A percentile compares a stretch with the other conserved stretches of the same genome.
phyloP scores from a whole-genome alignment of 345 rosid genomes.

The Eucalyptus cladocalyx region DNA sequence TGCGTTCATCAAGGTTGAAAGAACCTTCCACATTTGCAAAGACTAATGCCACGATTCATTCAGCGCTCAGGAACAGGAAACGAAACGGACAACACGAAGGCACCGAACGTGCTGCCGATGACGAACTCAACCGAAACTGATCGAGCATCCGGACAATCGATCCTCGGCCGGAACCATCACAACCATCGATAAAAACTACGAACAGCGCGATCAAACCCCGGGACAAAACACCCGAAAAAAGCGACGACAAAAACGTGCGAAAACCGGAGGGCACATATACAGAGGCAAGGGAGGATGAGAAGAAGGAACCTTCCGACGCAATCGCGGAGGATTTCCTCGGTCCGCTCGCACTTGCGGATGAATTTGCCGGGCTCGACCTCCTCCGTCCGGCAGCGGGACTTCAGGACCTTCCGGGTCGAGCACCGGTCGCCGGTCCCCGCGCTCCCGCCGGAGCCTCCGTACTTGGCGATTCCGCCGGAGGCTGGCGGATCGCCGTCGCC shows the following conservation, averaged over 20 bases:
- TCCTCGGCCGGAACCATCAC: neutral
- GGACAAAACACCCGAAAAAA: neutral
- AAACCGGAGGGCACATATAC: neutral
- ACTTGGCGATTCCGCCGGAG: neutral
- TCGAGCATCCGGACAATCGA: neutral
- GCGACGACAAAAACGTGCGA: neutral
- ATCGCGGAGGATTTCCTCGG: slow-evolving; percentile 57
- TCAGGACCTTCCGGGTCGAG: slow-evolving; percentile 49
- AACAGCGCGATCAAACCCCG: neutral
- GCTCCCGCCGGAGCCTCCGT: neutral
- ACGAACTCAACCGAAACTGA: neutral
- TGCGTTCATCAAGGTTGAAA: neutral
- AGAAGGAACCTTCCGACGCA: slow-evolving; percentile 57
- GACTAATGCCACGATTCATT: neutral
- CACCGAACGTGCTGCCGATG: neutral
- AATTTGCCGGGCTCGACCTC: slow-evolving; percentile 89
- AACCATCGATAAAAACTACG: neutral
- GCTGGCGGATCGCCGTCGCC: neutral
- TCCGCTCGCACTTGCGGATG: slow-evolving; percentile 76
- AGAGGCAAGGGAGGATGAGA: neutral
- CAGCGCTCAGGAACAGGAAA: neutral
- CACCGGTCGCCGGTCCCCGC: slow-evolving; percentile 13
- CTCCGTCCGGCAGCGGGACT: slow-evolving; percentile 74
- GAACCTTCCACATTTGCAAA: neutral
- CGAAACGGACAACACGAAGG: neutral